Percentiles rank a stretch among this genome's conserved stretches.
These are phyloP conservation scores for Wallacemonas rigidus DNA, from an alignment of 208 protist species.

Conservation along the genomic window DNA sequence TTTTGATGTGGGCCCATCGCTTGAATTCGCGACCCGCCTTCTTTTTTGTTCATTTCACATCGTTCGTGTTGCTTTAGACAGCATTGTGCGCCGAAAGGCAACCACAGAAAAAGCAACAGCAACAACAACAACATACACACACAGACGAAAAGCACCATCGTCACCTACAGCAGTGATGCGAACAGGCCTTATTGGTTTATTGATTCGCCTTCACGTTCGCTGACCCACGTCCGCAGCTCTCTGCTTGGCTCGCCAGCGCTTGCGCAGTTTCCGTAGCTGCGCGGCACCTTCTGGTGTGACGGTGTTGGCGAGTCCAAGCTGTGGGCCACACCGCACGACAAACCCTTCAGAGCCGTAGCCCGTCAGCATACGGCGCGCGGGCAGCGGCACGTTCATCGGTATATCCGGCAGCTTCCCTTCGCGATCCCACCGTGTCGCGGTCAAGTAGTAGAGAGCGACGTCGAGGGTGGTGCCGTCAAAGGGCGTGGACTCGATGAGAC, in stretches of 20 bases:
- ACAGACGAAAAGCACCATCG: too few relatives aligned
- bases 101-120: neutral
- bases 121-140: neutral
- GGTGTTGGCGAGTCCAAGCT: constrained; percentile 78
- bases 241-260: constrained; percentile 45
- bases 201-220: neutral
- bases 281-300: constrained; percentile 49
- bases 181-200: neutral
- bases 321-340: constrained; percentile 56
- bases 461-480: constrained; percentile 41
- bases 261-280: constrained; percentile 66
- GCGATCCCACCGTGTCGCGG: constrained; percentile 64
- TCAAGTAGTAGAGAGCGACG: constrained; percentile 56
- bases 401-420: constrained; percentile 73
- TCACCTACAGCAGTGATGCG: too few relatives aligned
- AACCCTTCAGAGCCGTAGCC: constrained; percentile 83
- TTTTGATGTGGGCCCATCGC: too few relatives aligned
- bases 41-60: neutral
- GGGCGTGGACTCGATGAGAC: constrained; percentile 47
- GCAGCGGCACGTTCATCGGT: constrained; percentile 53
- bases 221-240: neutral
- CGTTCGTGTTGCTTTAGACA: neutral
- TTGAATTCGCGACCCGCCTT: neutral
- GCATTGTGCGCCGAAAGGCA: neutral
- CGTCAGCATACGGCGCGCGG: constrained; percentile 24